Conservation (phyloP, 805 yeast species). For the Saturnispora diversa region DNA sequence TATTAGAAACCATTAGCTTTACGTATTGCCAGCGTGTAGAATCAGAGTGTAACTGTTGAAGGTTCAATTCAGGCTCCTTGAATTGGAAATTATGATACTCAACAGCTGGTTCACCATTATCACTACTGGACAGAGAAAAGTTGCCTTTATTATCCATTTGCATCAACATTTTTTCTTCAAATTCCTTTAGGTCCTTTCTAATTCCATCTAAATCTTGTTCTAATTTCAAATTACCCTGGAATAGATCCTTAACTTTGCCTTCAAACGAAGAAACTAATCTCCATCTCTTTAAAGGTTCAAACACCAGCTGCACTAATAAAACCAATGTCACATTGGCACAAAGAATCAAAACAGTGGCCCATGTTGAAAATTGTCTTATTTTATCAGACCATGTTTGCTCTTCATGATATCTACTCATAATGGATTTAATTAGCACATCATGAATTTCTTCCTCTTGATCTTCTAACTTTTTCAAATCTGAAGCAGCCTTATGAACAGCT, state of each 20-base stretch:
- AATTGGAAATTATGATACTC: no score
- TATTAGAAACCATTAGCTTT: no score
- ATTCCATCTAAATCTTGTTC: slow-evolving; percentile 16
- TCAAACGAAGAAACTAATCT: slow-evolving; percentile 79
- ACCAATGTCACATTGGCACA: slow-evolving; percentile 75
- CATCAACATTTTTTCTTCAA: slow-evolving; percentile 7
- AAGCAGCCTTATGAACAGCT: slow-evolving; percentile 45
- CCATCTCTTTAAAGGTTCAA: slow-evolving; percentile 92
- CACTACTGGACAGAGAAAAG: not conserved
- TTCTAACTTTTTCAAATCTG: slow-evolving; percentile 47
- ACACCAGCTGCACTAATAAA: slow-evolving; percentile 69
- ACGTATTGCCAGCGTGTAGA: no score
- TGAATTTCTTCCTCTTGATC: slow-evolving; percentile 59
- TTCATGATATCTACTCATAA: slow-evolving; percentile 84
- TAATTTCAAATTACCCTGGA: slow-evolving; percentile 30
- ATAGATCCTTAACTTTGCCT: slow-evolving; percentile 54
- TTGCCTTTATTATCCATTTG: slow-evolving; percentile 2
- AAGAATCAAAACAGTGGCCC: slow-evolving; percentile 93
- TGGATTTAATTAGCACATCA: slow-evolving; percentile 61
- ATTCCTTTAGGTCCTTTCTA: slow-evolving; percentile 15
- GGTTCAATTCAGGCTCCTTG: no score
- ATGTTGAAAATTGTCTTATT: slow-evolving; percentile 86
- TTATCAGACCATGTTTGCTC: slow-evolving; percentile 98
- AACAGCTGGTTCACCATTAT: no score
- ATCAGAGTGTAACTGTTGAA: no score